phyloP scores from a whole-genome alignment of 2,329 filamentous ascomycete species.

The Monilinia laxa region DNA sequence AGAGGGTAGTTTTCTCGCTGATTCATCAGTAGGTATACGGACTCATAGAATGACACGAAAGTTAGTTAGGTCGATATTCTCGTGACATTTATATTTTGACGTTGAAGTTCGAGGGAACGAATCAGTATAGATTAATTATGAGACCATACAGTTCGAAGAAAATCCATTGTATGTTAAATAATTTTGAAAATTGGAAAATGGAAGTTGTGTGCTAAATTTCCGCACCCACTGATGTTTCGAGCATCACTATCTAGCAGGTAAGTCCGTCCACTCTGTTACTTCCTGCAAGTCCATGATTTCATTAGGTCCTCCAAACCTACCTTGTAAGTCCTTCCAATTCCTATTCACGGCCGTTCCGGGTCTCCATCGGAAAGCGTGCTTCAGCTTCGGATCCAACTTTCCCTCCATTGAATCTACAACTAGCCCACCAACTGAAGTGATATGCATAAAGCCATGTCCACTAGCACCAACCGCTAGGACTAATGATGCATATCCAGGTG shows the following conservation, averaged over 20 bases:
- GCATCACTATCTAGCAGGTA: conserved; percentile 16
- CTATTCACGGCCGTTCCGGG: conserved; percentile 49
- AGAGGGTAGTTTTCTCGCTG: too few species aligned
- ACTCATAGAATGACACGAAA: neutral
- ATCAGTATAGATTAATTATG: too few species aligned
- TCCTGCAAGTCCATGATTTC: conserved; percentile 50
- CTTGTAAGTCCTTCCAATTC: conserved; percentile 50
- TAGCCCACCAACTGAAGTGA: conserved; percentile 51
- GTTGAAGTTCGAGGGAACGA: too few species aligned
- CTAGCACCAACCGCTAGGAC: conserved; percentile 52
- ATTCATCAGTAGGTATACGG: neutral
- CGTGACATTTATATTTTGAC: too few species aligned
- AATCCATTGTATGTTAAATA: too few species aligned
- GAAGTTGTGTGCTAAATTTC: too few species aligned
- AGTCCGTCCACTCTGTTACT: conserved; percentile 45
- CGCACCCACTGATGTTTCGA: too few species aligned
- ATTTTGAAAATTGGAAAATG: too few species aligned
- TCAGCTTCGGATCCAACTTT: conserved; percentile 45
- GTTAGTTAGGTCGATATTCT: neutral
- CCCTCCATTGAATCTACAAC: conserved; percentile 51
- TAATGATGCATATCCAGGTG: conserved; percentile 47
- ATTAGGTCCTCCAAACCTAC: conserved; percentile 48
- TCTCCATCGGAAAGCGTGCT: conserved; percentile 50
- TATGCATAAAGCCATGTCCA: conserved; percentile 53
- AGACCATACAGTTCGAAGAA: too few species aligned